Conservation (phyloP, 116 monocot species). For the Thalassia testudinum region DNA sequence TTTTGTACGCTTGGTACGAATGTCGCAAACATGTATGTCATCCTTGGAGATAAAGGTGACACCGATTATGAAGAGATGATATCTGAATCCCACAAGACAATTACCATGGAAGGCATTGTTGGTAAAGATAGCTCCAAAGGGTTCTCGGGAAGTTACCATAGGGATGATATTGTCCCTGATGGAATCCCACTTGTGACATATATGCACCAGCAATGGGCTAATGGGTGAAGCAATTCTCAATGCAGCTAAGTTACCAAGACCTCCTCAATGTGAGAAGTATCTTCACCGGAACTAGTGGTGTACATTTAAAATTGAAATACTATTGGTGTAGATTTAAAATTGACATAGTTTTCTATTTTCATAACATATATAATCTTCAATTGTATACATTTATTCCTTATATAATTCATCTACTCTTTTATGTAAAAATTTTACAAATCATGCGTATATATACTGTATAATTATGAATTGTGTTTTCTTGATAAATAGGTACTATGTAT, state of each 20-base stretch:
- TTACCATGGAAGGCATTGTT: conserved; percentile 59
- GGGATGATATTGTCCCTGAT: conserved; percentile 66
- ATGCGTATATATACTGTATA: too few species aligned
- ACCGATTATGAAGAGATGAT: conserved; percentile 76
- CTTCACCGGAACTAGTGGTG: too few species aligned
- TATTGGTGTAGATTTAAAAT: too few species aligned
- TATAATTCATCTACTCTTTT: too few species aligned
- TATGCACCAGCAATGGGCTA: conserved; percentile 34
- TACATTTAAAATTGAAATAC: too few species aligned
- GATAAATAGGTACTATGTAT: too few species aligned
- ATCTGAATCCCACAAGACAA: conserved; percentile 73
- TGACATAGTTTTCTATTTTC: too few species aligned
- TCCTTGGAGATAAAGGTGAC: conserved; percentile 77
- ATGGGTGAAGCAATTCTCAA: conserved; percentile 49
- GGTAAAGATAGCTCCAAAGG: conserved; percentile 35
- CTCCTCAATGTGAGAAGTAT: conserved; percentile 1
- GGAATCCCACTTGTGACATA: conserved; percentile 48
- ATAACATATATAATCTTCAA: too few species aligned
- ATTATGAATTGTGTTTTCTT: too few species aligned
- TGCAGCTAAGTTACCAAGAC: conserved; percentile 59
- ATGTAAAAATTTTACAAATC: too few species aligned
- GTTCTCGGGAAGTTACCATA: conserved; percentile 56
- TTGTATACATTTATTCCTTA: too few species aligned
- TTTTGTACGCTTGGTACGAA: conserved; percentile 82
- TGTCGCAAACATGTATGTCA: conserved; percentile 73